Evolutionary conservation across 768 basidiomycete species (phyloP).

Genomic region (Leccinum rimulosum): DNA sequence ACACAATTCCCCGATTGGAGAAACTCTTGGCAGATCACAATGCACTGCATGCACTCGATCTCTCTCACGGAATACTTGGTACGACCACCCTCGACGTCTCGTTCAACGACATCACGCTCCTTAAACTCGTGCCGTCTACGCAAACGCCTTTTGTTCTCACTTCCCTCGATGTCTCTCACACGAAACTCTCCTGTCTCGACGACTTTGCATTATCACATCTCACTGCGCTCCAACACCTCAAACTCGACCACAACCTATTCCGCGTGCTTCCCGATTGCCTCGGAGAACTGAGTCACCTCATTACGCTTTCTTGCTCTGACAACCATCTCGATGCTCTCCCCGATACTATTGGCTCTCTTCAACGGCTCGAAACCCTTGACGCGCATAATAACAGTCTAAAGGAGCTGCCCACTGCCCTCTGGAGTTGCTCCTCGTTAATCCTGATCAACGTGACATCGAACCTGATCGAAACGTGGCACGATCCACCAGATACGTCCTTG

Average conservation of each 20-base stretch:
- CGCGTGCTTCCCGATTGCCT: slow-evolving; percentile 81
- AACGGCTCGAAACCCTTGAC: slow-evolving; percentile 73
- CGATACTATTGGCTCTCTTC: slow-evolving; percentile 67
- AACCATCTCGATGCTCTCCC: slow-evolving; percentile 83
- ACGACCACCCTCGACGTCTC: slow-evolving; percentile 64
- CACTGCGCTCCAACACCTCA: slow-evolving; percentile 64
- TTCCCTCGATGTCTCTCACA: slow-evolving; percentile 80
- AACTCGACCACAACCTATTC: slow-evolving; percentile 85
- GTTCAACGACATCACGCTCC: slow-evolving; percentile 85
- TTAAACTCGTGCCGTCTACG: slow-evolving; percentile 54
- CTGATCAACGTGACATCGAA: slow-evolving; percentile 89
- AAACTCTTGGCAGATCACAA: slow-evolving; percentile 81
- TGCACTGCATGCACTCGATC: slow-evolving; percentile 72
- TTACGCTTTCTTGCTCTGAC: slow-evolving; percentile 82
- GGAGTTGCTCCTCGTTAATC: slow-evolving; percentile 75
- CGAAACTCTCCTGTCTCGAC: slow-evolving; percentile 83
- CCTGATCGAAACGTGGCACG: slow-evolving; percentile 68
- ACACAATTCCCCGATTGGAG: slow-evolving; percentile 66
- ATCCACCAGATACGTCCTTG: slow-evolving; percentile 47
- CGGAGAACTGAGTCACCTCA: slow-evolving; percentile 68
- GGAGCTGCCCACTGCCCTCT: slow-evolving; percentile 71
- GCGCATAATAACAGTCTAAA: slow-evolving; percentile 89
- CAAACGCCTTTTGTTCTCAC: slow-evolving; percentile 59
- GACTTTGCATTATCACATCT: slow-evolving; percentile 72
- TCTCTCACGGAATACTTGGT: slow-evolving; percentile 67